Evolutionary conservation across 495 filamentous ascomycete species (phyloP).

Genomic region (Aspergillus steynii): DNA sequence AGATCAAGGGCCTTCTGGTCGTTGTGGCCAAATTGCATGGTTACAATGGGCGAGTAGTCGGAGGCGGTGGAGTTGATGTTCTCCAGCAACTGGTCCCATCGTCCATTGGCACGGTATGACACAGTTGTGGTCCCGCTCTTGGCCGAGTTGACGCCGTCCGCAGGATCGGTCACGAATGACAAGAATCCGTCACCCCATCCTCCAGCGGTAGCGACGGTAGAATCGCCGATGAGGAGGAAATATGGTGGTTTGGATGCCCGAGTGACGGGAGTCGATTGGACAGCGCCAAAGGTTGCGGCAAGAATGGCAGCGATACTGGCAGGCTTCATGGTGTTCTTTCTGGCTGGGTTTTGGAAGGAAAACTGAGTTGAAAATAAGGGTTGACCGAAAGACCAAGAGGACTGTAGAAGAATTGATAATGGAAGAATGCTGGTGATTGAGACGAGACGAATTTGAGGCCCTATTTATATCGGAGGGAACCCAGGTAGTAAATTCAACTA

Average conservation of each 20-base stretch:
- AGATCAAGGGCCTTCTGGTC: constrained; percentile 53
- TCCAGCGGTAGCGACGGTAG: constrained; percentile 46
- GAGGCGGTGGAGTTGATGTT: constrained; percentile 24
- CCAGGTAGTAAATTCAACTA: too few species aligned
- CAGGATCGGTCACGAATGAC: constrained; percentile 36
- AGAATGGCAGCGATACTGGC: too few species aligned
- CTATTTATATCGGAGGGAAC: too few species aligned
- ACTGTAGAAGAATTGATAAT: too few species aligned
- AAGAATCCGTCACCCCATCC: constrained; percentile 57
- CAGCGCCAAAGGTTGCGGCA: too few species aligned
- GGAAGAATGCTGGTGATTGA: too few species aligned
- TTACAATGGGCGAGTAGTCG: constrained; percentile 43
- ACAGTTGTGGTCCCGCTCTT: constrained; percentile 54
- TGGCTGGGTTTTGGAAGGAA: too few species aligned
- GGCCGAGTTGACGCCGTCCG: constrained; percentile 48
- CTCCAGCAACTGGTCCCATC: constrained; percentile 45
- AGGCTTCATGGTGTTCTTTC: too few species aligned
- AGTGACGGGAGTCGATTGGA: too few species aligned
- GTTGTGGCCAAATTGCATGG: constrained; percentile 58
- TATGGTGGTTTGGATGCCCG: constrained; percentile 28
- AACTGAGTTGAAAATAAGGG: too few species aligned
- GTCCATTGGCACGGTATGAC: constrained; percentile 43
- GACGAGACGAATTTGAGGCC: too few species aligned
- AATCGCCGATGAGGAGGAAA: constrained; percentile 54
- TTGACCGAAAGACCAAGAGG: too few species aligned